Evolutionary conservation across 2,329 filamentous ascomycete species (phyloP), one percentile per base, ranked within the genome.

Genomic region (Aureobasidium sp.): DNA sequence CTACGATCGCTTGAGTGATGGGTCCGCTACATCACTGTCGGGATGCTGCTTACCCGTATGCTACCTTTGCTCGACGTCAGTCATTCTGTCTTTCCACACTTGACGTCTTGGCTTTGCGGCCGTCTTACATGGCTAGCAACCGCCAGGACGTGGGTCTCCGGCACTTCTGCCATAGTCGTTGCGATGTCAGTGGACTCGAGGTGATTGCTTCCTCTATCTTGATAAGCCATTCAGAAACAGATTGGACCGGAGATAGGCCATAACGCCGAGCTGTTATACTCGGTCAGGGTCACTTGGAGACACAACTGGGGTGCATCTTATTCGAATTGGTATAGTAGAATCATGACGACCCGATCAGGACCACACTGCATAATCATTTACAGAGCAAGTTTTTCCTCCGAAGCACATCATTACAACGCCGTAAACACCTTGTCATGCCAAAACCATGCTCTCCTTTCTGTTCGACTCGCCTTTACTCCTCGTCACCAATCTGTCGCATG

Each of bases 41-140:
- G 34, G 14, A 6, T 51, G 51, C 37, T 50, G 76, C 81, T 80
- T 73, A 88, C 84, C 84, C 84, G 62, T 85, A 85, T 60, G 85
- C 83, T 63, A 88, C 83, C 85, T 88, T 66, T 45, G 11, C 25
- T 27, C 27, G 27, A 72, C 50, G 64, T 53, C n/a, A 55, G 57
- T 56, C 54, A 30, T 49, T 40, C 30, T 52, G 24, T 6, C 14
- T 24, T n/a, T 7, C 50, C 54, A 54, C 54, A 53, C 45, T 34
- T 42, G 60, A 59, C 61, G 68, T 69, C 63, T 62, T 59, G 60
- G 51, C 58, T 54, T 54, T 30, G 16, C 17, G n/a, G 16, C 5
- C 56, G 57, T 71, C 85, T 72, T 85, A 96, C 90, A 90, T 96
- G 90, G 72, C 90, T 96, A 68, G 90, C 90, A 62, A 96, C 81